A percentile compares a stretch with the other conserved stretches of the same genome.
Conservation (phyloP, 345 rosid species). For the Eucalyptus marginata region DNA sequence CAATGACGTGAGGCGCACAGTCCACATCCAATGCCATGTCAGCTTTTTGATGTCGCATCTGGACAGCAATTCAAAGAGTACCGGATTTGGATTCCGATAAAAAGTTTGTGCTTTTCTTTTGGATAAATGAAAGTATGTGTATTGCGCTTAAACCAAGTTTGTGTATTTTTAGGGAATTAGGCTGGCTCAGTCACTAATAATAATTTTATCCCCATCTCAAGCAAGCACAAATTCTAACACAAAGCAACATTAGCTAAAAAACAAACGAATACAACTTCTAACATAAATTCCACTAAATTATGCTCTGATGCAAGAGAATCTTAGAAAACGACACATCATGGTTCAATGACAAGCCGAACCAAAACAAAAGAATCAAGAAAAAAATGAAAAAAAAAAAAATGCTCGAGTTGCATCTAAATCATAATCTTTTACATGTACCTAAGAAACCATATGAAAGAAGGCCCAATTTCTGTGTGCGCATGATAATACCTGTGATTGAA, state of each 20-base stretch:
- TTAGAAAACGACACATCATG: background rate
- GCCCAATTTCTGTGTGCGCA: background rate
- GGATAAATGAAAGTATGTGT: too few relatives aligned
- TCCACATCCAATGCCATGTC: too few relatives aligned
- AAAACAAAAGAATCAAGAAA: background rate
- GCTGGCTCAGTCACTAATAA: too few relatives aligned
- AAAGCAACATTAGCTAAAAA: background rate
- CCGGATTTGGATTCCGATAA: too few relatives aligned
- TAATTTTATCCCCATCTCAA: too few relatives aligned
- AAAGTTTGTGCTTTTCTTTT: too few relatives aligned
- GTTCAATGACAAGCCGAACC: background rate
- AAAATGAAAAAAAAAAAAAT: background rate
- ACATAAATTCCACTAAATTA: background rate
- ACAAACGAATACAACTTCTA: background rate
- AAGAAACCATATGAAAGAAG: background rate
- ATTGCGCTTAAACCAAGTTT: too few relatives aligned
- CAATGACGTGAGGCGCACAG: too few relatives aligned
- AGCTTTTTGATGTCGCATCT: too few relatives aligned
- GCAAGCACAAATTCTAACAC: too few relatives aligned
- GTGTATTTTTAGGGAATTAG: too few relatives aligned
- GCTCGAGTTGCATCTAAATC: background rate
- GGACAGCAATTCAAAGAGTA: too few relatives aligned
- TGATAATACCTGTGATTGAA: background rate
- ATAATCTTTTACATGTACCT: background rate
- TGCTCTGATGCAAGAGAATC: background rate